A percentile compares a stretch with the other conserved stretches of the same genome.
These are phyloP conservation scores for Ophiosphaerella korrae DNA, from an alignment of 2,329 filamentous ascomycete species.

Conservation along the genomic window DNA sequence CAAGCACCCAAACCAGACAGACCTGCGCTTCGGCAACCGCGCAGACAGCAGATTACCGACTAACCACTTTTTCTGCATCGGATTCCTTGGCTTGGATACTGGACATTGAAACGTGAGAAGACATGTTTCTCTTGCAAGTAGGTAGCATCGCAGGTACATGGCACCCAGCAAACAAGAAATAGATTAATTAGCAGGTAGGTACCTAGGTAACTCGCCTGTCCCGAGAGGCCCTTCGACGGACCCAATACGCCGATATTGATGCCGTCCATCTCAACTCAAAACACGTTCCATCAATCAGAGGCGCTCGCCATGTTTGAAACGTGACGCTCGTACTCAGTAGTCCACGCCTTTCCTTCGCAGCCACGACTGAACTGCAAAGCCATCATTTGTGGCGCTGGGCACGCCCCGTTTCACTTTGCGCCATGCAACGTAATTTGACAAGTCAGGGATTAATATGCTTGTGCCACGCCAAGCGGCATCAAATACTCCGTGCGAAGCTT, in stretches of 20 bases:
- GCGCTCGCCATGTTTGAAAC: not conserved
- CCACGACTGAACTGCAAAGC: slow-evolving; percentile 1
- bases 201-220: too few relatives aligned
- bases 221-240: too few relatives aligned
- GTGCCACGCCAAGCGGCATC: slow-evolving; percentile 10
- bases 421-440: slow-evolving; percentile 13
- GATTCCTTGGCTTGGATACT: too few relatives aligned
- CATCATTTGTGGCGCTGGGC: slow-evolving; percentile 1
- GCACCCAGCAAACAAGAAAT: too few relatives aligned
- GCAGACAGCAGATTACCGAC: too few relatives aligned
- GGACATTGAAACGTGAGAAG: too few relatives aligned
- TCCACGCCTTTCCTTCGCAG: not conserved
- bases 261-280: not conserved
- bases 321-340: not conserved
- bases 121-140: too few relatives aligned
- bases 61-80: too few relatives aligned
- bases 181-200: too few relatives aligned
- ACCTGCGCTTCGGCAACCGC: too few relatives aligned
- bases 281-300: slow-evolving; percentile 28
- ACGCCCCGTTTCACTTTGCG: slow-evolving; percentile 26
- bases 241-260: not conserved
- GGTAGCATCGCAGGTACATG: too few relatives aligned
- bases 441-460: slow-evolving; percentile 10
- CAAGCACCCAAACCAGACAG: too few relatives aligned
- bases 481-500: slow-evolving; percentile 17